These are phyloP conservation scores for Silene latifolia DNA, from an alignment of 148 eudicot species.

Conservation along the genomic window DNA sequence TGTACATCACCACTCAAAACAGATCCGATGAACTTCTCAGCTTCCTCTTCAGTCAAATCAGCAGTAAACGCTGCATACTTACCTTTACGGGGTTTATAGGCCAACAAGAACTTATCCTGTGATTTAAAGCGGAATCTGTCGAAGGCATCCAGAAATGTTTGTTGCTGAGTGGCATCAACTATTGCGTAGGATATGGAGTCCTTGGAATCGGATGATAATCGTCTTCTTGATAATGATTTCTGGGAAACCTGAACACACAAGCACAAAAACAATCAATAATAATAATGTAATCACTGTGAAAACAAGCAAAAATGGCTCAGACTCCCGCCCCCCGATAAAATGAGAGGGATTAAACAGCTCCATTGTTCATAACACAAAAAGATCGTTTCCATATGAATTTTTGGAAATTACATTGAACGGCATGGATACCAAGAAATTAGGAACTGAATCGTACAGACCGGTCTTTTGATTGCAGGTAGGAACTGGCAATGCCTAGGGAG, in stretches of 20 bases:
- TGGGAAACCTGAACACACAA: conserved; percentile 59
- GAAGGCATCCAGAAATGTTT: conserved; percentile 54
- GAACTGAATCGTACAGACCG: too few species aligned
- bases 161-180: conserved; percentile 65
- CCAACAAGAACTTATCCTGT: conserved; percentile 50
- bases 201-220: conserved; percentile 36
- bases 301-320: too few species aligned
- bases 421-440: too few species aligned
- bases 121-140: conserved; percentile 67
- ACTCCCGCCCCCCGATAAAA: not conserved
- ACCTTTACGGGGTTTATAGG: conserved; percentile 75
- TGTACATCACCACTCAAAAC: conserved; percentile 84
- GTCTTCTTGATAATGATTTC: conserved; percentile 62
- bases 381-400: too few species aligned
- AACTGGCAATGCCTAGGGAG: too few species aligned
- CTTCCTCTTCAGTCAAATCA: conserved; percentile 52
- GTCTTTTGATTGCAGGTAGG: too few species aligned
- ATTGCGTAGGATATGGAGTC: conserved; percentile 66
- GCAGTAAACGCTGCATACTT: conserved; percentile 56
- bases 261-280: not conserved
- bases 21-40: conserved; percentile 64
- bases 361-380: too few species aligned
- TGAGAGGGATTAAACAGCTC: not conserved
- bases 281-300: not conserved
- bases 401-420: too few species aligned